A percentile compares a stretch with the other conserved stretches of the same genome.
These are phyloP conservation scores for Fusarium camptoceras DNA, from an alignment of 2,329 filamentous ascomycete species.

Conservation along the genomic window DNA sequence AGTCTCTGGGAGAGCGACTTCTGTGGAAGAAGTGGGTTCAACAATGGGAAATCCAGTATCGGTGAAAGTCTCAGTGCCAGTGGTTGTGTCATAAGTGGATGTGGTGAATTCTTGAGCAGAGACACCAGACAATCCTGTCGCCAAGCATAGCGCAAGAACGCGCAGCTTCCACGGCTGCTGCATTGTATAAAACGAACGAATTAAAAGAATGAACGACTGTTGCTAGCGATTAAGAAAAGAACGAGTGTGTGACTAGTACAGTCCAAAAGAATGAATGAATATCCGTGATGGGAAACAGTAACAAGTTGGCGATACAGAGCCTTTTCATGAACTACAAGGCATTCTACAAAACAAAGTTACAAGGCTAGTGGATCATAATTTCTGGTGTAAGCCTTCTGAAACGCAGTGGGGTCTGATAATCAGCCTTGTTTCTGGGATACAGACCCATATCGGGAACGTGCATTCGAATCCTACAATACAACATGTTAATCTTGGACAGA, in stretches of 20 bases:
- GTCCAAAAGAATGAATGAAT: neutral
- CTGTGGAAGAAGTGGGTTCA: neutral
- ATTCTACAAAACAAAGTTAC: neutral
- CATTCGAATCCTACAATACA: constrained; percentile 6
- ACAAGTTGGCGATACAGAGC: neutral
- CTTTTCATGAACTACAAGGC: constrained; percentile 12
- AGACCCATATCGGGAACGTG: neutral
- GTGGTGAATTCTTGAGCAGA: constrained; percentile 4
- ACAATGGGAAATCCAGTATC: accelerated
- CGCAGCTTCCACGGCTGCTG: constrained; percentile 13
- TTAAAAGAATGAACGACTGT: neutral
- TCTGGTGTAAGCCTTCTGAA: constrained; percentile 14
- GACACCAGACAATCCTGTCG: neutral
- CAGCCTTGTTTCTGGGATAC: neutral
- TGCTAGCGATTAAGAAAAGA: neutral
- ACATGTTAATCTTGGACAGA: neutral
- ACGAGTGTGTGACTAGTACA: neutral
- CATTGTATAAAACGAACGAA: constrained; percentile 3
- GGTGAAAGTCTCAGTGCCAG: neutral
- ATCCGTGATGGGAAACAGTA: neutral
- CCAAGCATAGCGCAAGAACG: constrained; percentile 16
- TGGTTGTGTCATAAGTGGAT: neutral
- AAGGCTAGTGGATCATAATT: constrained; percentile 4
- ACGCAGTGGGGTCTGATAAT: neutral
- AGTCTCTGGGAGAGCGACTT: neutral